Evolutionary conservation across 768 basidiomycete genomes (phyloP), one percentile per base, ranked within the genome.

Genomic region (Heimioporus sp.): DNA sequence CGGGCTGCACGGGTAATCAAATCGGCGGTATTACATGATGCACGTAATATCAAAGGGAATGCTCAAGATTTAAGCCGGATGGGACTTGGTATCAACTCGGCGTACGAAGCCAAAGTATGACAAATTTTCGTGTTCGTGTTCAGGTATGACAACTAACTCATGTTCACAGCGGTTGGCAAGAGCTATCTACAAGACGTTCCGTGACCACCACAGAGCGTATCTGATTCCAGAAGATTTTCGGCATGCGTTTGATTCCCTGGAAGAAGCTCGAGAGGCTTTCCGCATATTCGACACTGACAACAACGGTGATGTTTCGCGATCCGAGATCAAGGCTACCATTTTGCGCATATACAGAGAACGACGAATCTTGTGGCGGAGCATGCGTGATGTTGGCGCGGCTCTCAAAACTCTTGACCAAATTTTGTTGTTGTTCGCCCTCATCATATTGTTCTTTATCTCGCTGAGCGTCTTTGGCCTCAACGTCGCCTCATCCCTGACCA

Each of bases 311-410:
- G 75, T 90, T 49, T 83, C 85, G 13, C 81, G 83, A 35, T 73
- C 80, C n/a, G 89, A 92, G 66, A 78, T 92, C 63, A 91, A 89
- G 70, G 73, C 79, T 24, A 78, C 77, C 28, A 63, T 90, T 21
- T 68, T 90, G 53, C 82, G 78, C 62, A 76, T 87, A 12, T 92
- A 91, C 75, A 87, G 85, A 65, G 89, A 92, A 64, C 82, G 89
- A 2, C 79, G 87, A 20, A 84, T 83, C 72, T 73, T 92, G 24
- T 83, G 83, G 38, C 81, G 85, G 46, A 85, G 85, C 21, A 85
- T 91, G 80, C 85, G 81, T 44, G 89, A 91, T 63, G 87, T 87
- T 43, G 76, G 82, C 10, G 77, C 73, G 35, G 89, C 89, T 28
- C 74, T 91, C 40, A 75, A 67, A 58, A 85, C 83, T 9, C 75